Percentiles rank a stretch among this genome's conserved stretches.
phyloP scores from a whole-genome alignment of 202 grass and related monocot genomes.

The Hordeum pubiflorum region DNA sequence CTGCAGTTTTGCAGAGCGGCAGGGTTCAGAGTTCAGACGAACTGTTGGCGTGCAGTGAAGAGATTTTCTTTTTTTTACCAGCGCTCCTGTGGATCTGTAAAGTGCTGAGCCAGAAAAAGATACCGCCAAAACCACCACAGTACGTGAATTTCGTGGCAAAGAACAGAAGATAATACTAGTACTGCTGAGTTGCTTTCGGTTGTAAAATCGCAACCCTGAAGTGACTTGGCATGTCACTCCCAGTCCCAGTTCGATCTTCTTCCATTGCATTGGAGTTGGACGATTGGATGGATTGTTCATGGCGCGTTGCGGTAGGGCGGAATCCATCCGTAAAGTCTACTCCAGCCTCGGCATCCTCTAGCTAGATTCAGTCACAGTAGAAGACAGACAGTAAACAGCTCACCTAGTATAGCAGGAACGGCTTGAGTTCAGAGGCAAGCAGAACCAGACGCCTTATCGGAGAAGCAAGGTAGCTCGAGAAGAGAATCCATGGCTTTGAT shows the following conservation, averaged over 20 bases:
- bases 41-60: background rate
- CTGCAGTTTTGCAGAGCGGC: background rate
- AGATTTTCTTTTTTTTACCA: background rate
- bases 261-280: background rate
- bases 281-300: slow-evolving; percentile 20
- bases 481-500: background rate
- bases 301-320: slow-evolving; percentile 20
- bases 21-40: slow-evolving; percentile 12
- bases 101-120: background rate
- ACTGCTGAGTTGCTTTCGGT: background rate
- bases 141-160: background rate
- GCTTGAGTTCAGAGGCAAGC: background rate
- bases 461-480: background rate
- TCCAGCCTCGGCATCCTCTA: background rate
- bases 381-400: slow-evolving; percentile 13
- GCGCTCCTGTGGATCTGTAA: background rate
- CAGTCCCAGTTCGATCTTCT: background rate
- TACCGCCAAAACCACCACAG: background rate
- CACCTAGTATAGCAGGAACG: background rate
- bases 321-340: slow-evolving; percentile 28
- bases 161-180: background rate
- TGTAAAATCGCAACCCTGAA: background rate
- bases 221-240: background rate
- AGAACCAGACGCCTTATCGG: background rate
- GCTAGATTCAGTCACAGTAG: slow-evolving; percentile 1